Evolutionary conservation across 306 rosid species (phyloP).

Genomic region (Vicia sativa): DNA sequence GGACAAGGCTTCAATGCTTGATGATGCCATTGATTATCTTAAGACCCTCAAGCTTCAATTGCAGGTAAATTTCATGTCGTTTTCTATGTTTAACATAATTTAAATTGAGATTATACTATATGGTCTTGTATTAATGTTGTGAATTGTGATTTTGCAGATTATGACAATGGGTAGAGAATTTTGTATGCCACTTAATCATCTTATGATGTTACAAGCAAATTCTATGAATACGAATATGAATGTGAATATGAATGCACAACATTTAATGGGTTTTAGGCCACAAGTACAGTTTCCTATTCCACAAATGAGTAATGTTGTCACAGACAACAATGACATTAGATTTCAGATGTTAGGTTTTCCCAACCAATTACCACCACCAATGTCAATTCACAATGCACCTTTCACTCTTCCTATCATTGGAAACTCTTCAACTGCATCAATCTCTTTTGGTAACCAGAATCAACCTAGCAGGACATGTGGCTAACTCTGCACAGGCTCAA

Average conservation of each 20-base stretch:
- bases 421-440: conserved; percentile 38
- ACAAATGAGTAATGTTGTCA: conserved; percentile 23
- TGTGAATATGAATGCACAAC: conserved; percentile 14
- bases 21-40: conserved; percentile 60
- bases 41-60: conserved; percentile 60
- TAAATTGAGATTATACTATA: not conserved
- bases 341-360: conserved; percentile 49
- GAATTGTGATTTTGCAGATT: conserved; percentile 43
- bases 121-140: not conserved
- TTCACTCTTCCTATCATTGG: conserved; percentile 40
- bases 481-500: too few species aligned
- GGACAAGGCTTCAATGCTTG: conserved; percentile 63
- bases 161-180: conserved; percentile 51
- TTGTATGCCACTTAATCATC: conserved; percentile 39
- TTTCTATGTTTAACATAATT: not conserved
- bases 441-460: not conserved
- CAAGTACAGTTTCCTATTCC: conserved; percentile 42
- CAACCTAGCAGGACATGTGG: conserved; percentile 8
- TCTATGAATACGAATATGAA: conserved; percentile 22
- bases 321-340: conserved; percentile 28
- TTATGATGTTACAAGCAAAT: conserved; percentile 44
- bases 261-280: conserved; percentile 41
- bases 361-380: conserved; percentile 38
- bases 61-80: conserved; percentile 41
- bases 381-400: conserved; percentile 39